Evolutionary conservation across 2,329 filamentous ascomycete genomes (phyloP), one percentile per base, ranked within the genome.

Genomic region (Diaporthe citriasiana): DNA sequence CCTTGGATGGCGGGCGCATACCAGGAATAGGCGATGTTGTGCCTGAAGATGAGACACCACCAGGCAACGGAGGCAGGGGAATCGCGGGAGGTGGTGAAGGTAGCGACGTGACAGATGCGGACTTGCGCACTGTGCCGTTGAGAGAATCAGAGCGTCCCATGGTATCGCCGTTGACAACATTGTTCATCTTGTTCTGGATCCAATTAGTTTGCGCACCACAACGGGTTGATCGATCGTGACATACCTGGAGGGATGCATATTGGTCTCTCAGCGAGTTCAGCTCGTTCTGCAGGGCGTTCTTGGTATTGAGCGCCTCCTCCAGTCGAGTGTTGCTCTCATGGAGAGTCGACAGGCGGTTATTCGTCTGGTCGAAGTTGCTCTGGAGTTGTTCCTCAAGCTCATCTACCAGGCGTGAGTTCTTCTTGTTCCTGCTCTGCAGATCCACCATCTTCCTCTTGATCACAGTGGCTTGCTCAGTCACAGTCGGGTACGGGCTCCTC

Each of bases 371-470:
- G 83, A 95, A 99, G 84, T 97, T 98, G 81, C 90, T 94, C 81
- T 96, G 95, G 71, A 99, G 91, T 83, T 99, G 97, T 79, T 98
- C 96, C 83, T 99, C 97, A 7, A 99, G 91, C 84, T 99, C 96
- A 82, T 98, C 95, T 12, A 99, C 94, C 17, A 99, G 87, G 30
- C 95, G 92, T 55, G 94, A 93, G 83, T 97, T 97, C 88, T 97
- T 98, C 86, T 95, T 93, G 87, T 97, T 97, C 84, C 88, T 88
- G 55, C 82, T 86, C 78, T 92, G 89, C 30, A 93, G 83, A 56
- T 92, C 90, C 10, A 81, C 79, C 83, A 93, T 90, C 80, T 91
- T 91, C 81, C 91, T 90, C 82, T 92, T 92, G 77, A 96, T 85
- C 7, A 89, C 87, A 35, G 88, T 84, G 30, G 92, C 81, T 78